Evolutionary conservation across 768 basidiomycete genomes (phyloP), one percentile per base, ranked within the genome.

Genomic region (Calocera viscosa): DNA sequence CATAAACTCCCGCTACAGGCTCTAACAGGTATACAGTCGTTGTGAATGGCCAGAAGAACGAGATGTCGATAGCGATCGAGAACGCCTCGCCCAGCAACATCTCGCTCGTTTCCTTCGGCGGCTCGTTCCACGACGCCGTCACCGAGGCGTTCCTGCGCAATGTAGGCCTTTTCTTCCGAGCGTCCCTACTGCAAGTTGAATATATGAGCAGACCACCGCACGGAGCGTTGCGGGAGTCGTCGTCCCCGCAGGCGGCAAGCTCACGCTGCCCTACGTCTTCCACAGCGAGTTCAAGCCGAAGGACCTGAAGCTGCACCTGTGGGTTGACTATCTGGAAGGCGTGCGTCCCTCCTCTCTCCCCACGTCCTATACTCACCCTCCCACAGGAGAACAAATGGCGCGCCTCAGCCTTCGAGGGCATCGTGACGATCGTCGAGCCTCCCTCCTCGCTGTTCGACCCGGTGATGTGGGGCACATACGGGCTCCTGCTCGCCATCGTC

Each of bases 211-310:
- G 91, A 82, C 83, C 63, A 86, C 86, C 24, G 76, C 53, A 32
- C 53, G 53, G 14, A 60, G 53, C 30, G 53, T 60, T 10, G 26
- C 14, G 5, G 53, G 53, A 12, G 67, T 85, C 41, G 77, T 79
- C 26, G 76, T 91, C 38, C 64, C 84, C 12, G 80, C 84, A 67
- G 81, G 82, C 30, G 75, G 82, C 12, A 86, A 86, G 71, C 71
- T 89, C 63, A 81, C 83, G 68, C 72, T 93, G 65, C 88, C 90
- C 8, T 93, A 85, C 71, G 68, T 78, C 11, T 91, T 93, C 75
- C 78, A 88, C 76, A 91, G 88, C 82, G 89, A 93, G 91, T 92
- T 70, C 32, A 72, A 91, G 90, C 83, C 89, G 65, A 88, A 89
- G 65, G 89, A 91, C 69, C 76, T 88, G 67, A 85, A 82, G 70